Base-by-base conservation (phyloP, 139 green algal genomes). In the Asterochloris erici region DNA sequence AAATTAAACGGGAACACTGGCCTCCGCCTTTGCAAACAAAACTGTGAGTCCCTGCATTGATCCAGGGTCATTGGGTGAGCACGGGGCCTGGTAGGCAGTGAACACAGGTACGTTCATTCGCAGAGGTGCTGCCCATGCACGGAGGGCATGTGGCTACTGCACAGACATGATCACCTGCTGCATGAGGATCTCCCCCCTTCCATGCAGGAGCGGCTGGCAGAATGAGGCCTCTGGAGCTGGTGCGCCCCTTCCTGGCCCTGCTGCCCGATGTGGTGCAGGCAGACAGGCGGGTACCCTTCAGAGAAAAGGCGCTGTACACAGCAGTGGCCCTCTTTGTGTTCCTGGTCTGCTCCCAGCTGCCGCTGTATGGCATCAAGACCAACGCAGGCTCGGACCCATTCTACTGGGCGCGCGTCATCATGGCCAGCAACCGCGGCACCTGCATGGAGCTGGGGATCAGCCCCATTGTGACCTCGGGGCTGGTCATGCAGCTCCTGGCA, bases 381-480 rank as follows among this genome's bases (percentile, higher is more conserved):
- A 94, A 93, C 84, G 87, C 86, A 11, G 93, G 93, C 70, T 92
- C 92, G 17, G 97, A 99, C 87, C 96, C 97, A 13, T 97, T 99
- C 87, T 99, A 99, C 86, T 99, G 97, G 83, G 93, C 94, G 27
- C 94, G 97, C 68, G 95, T 98, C 14, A 99, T 99, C 88, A 97
- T 99, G 93, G 97, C 97, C 15, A 97, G 92, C 66, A 98, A 97
- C 87, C 81, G 96, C 15, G 96, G 96, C 11, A 99, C 97, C 9
- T 96, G 94, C 83, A 99, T 99, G 97, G 97, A 99, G 90, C 91
- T 99, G 26, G 97, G 97, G 47, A 99, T 98, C 86, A 94, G 87
- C 26, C 97, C 97, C 16, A 99, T 99, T 74, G 94, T 99, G 11
- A 99, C 96, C 0, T 97, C 94, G 16, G 95, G 96, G 47, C 89